These are phyloP conservation scores for Tremella mesenterica DNA, from an alignment of 768 basidiomycete genomes.

Conservation along the genomic window DNA sequence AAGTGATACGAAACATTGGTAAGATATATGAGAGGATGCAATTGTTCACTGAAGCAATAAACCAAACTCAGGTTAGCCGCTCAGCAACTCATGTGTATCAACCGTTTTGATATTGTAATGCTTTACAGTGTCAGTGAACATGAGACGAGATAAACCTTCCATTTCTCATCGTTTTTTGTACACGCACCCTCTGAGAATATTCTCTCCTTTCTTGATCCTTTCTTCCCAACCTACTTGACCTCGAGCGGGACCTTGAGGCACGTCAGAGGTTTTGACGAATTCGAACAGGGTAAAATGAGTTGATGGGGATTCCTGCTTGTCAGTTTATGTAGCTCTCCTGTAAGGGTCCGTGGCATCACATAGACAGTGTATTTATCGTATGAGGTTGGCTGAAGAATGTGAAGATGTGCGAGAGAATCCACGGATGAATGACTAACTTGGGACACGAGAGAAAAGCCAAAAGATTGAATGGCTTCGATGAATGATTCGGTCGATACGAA, in stretches of 20 bases:
- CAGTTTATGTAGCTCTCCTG: neutral
- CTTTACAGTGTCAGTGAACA: neutral
- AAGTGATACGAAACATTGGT: too few relatives aligned
- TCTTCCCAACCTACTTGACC: slow-evolving; percentile 38
- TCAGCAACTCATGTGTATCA: too few relatives aligned
- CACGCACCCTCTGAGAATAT: slow-evolving; percentile 43
- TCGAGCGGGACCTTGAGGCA: slow-evolving; percentile 31
- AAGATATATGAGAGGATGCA: too few relatives aligned
- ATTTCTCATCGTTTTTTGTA: slow-evolving; percentile 44
- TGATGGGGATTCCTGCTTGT: slow-evolving; percentile 35
- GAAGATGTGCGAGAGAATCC: too few relatives aligned
- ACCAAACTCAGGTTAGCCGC: too few relatives aligned
- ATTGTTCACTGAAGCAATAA: too few relatives aligned
- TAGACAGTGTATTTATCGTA: too few relatives aligned
- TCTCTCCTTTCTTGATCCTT: slow-evolving; percentile 39
- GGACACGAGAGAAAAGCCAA: slow-evolving; percentile 40
- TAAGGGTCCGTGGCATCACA: too few relatives aligned
- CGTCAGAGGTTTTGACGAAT: slow-evolving; percentile 33
- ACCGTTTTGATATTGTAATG: too few relatives aligned
- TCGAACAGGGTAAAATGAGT: slow-evolving; percentile 45
- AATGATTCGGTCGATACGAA: slow-evolving; percentile 41
- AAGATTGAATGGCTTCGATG: slow-evolving; percentile 36
- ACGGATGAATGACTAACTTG: slow-evolving; percentile 16
- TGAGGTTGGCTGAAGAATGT: too few relatives aligned
- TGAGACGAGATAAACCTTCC: too few relatives aligned